A percentile compares a stretch with the other conserved stretches of the same genome.
These are phyloP conservation scores for Tubosaeta sp. DNA, from an alignment of 768 basidiomycete species.

Conservation along the genomic window DNA sequence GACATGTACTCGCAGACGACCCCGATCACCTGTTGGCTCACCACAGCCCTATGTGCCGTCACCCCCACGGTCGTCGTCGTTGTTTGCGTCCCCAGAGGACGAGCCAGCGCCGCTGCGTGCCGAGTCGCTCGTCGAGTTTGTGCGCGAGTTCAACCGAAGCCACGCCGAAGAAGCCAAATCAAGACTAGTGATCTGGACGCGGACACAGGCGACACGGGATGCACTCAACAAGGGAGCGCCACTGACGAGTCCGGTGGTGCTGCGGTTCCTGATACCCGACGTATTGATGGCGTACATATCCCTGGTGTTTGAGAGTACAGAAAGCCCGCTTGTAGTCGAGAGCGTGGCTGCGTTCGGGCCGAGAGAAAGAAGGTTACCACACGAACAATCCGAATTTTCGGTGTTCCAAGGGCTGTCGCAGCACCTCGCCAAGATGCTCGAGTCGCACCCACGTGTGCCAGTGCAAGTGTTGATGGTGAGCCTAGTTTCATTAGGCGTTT, in stretches of 20 bases:
- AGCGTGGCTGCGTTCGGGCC: slow-evolving; percentile 69
- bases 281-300: slow-evolving; percentile 64
- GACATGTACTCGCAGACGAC: slow-evolving; percentile 34
- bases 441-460: slow-evolving; percentile 48
- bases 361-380: slow-evolving; percentile 67
- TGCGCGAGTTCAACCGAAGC: slow-evolving; percentile 52
- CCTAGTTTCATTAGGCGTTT: not conserved
- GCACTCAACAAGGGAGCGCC: slow-evolving; percentile 1
- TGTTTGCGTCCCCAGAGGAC: slow-evolving; percentile 42
- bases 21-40: slow-evolving; percentile 51
- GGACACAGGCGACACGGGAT: slow-evolving; percentile 20
- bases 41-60: slow-evolving; percentile 53
- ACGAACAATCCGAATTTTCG: slow-evolving; percentile 63
- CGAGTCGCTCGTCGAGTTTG: slow-evolving; percentile 48
- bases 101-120: slow-evolving; percentile 37
- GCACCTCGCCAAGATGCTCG: slow-evolving; percentile 57
- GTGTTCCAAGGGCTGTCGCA: slow-evolving; percentile 67
- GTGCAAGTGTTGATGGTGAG: slow-evolving; percentile 52
- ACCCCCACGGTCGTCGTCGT: slow-evolving; percentile 32
- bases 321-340: slow-evolving; percentile 48
- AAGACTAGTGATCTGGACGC: slow-evolving; percentile 55
- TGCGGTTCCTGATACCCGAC: slow-evolving; percentile 62
- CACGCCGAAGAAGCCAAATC: slow-evolving; percentile 12
- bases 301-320: slow-evolving; percentile 35
- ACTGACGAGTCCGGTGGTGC: slow-evolving; percentile 28